phyloP scores from a whole-genome alignment of 106 monocot species.

The Dioscorea zingiberensis region DNA sequence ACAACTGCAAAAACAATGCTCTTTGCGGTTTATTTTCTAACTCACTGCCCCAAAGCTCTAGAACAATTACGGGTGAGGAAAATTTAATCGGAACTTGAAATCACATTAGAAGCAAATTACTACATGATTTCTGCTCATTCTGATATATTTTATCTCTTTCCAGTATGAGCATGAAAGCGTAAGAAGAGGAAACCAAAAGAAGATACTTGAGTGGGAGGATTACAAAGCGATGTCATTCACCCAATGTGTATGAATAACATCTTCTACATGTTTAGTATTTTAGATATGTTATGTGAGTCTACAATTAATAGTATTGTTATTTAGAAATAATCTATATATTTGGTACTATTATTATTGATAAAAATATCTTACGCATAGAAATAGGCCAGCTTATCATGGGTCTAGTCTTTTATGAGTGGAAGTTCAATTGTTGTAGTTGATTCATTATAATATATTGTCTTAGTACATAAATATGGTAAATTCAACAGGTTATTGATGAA shows the following conservation, averaged over 20 bases:
- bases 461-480: not conserved
- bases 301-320: no score
- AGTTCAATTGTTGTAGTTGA: no score
- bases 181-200: not conserved
- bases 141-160: not conserved
- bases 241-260: constrained; percentile 28
- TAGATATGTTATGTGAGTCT: not conserved
- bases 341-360: no score
- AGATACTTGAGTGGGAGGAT: constrained; percentile 33
- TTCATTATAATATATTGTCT: no score
- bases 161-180: constrained; percentile 28
- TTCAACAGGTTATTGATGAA: constrained; percentile 41
- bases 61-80: constrained; percentile 27
- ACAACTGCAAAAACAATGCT: constrained; percentile 48
- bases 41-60: constrained; percentile 30
- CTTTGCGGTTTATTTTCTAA: constrained; percentile 44
- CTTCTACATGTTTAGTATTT: not conserved
- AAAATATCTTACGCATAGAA: no score
- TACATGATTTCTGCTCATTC: not conserved
- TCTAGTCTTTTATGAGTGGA: no score
- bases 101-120: not conserved
- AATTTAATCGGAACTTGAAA: not conserved
- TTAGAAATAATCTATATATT: no score
- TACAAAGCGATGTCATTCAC: constrained; percentile 48
- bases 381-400: no score